Evolutionary conservation across 306 rosid species (phyloP), one percentile per base, ranked within the genome.

Genomic region (Trifolium repens): DNA sequence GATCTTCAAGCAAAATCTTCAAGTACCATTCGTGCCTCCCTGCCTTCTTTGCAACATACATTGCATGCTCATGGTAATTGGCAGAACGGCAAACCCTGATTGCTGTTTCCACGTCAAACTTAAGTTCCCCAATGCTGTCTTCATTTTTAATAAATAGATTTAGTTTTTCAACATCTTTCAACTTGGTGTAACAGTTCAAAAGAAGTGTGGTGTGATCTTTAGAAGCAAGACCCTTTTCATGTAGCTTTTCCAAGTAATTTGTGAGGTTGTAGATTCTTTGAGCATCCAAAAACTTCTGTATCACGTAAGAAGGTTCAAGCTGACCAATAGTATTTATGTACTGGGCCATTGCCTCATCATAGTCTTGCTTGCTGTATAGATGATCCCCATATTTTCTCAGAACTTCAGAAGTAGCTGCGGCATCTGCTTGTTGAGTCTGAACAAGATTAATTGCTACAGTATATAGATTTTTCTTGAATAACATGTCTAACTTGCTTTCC

Each of bases 401-500:
- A 79, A 94, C 99, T 81, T 94, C 99, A 42, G 99, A 93, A 84
- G 99, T 94, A 53, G 97, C 99, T 4, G 97, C 96, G 62, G 96
- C 92, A 85, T 94, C 99, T 2, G 99, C 99, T 83, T 94, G 99
- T 76, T 94, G 99, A 71, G 96, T 91, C 78, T 94, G 97, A 55
- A 94, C 99, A 84, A 94, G 91, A 85, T 92, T 92, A 69, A 94
- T 94, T 55, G 97, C 99, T 15, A 92, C 97, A 4, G 96, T 84
- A 81, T 94, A 94, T 47, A 94, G 83, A 76, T 94, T 94, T 84
- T 94, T 94, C 90, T 92, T 94, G 82, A 94, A 94, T 9, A 94
- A 85, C 99, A 94, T 90, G 78, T 94, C 99, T 83, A 94, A 82
- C 83, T 94, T 94, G 91, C 97, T 94, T 91, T 94, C 99, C 99